A percentile compares a stretch with the other conserved stretches of the same genome.
phyloP scores from a whole-genome alignment of 352 stramenopile genomes.

The Pythium angustatum region DNA sequence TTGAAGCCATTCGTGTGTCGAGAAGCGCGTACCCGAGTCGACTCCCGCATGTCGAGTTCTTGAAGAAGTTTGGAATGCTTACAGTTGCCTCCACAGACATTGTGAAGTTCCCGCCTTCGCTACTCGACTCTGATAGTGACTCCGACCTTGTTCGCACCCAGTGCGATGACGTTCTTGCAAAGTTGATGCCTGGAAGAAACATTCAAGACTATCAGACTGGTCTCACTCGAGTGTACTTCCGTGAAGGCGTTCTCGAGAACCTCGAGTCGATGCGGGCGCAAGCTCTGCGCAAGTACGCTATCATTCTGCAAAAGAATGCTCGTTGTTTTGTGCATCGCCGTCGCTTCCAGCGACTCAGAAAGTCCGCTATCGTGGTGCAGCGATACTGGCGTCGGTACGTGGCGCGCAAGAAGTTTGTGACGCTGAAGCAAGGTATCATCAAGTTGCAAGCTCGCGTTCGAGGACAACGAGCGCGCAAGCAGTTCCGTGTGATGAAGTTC shows the following conservation, averaged over 20 bases:
- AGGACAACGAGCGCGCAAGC: slow-evolving; percentile 56
- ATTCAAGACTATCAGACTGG: slow-evolving; percentile 88
- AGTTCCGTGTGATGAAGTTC: slow-evolving; percentile 72
- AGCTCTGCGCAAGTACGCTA: slow-evolving; percentile 74
- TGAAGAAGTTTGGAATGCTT: slow-evolving; percentile 80
- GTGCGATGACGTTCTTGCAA: slow-evolving; percentile 71
- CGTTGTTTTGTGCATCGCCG: slow-evolving; percentile 63
- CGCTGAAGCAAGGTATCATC: slow-evolving; percentile 51
- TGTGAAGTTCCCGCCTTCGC: slow-evolving; percentile 26
- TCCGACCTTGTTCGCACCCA: slow-evolving; percentile 51
- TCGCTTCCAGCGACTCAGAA: slow-evolving; percentile 50
- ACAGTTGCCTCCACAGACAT: slow-evolving; percentile 25
- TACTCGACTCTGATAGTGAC: slow-evolving; percentile 44
- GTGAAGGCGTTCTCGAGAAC: slow-evolving; percentile 78
- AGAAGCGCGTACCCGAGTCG: slow-evolving; percentile 84
- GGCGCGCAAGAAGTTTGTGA: slow-evolving; percentile 53
- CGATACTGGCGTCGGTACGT: slow-evolving; percentile 79
- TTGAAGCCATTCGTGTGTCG: slow-evolving; percentile 86
- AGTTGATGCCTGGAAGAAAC: slow-evolving; percentile 67
- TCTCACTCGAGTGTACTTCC: slow-evolving; percentile 84
- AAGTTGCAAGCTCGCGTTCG: slow-evolving; percentile 62
- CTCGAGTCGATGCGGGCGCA: slow-evolving; percentile 74
- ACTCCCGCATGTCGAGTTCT: slow-evolving; percentile 71
- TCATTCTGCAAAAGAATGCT: slow-evolving; percentile 73
- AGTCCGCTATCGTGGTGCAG: slow-evolving; percentile 57